phyloP scores from a whole-genome alignment of 495 filamentous ascomycete species.

The Evansstolkia leycettana region DNA sequence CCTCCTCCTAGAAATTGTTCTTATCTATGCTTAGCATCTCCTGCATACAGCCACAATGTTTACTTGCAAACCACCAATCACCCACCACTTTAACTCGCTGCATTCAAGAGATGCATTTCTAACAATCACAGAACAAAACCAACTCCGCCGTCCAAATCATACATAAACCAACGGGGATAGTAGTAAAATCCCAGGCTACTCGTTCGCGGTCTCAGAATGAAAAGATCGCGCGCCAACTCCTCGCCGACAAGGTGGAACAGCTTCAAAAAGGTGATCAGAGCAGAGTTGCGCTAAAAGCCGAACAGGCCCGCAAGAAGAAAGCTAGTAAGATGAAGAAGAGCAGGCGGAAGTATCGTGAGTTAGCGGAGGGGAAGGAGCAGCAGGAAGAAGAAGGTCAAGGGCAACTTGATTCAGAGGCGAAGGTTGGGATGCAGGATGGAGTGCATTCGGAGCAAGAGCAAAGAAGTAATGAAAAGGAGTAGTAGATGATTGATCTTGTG shows the following conservation, averaged over 20 bases:
- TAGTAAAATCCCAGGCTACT: slow-evolving; percentile 86
- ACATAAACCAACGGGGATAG: slow-evolving; percentile 77
- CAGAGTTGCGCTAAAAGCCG: slow-evolving; percentile 42
- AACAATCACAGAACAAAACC: slow-evolving; percentile 70
- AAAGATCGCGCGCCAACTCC: slow-evolving; percentile 65
- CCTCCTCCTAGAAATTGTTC: neutral
- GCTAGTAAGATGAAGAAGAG: slow-evolving; percentile 54
- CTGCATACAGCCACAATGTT: neutral
- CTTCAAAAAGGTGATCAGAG: slow-evolving; percentile 47
- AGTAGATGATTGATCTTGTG: no score
- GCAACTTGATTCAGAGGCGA: no score
- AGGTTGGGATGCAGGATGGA: no score
- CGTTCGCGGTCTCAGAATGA: slow-evolving; percentile 81
- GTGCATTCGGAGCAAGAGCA: no score
- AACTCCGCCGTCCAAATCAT: slow-evolving; percentile 87
- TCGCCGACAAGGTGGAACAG: slow-evolving; percentile 69
- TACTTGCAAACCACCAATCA: neutral
- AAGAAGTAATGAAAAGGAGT: no score
- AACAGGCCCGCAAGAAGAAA: slow-evolving; percentile 46
- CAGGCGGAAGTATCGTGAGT: slow-evolving; percentile 48
- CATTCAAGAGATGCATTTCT: neutral
- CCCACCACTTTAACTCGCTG: neutral
- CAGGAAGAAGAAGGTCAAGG: no score
- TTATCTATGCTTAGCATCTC: no score
- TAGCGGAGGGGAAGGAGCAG: slow-evolving; percentile 21